Percentiles rank a stretch among this genome's conserved stretches.
Evolutionary conservation across 129 eudicot genomes (phyloP).

Genomic region (Pseudognaphalium luteoalbum): DNA sequence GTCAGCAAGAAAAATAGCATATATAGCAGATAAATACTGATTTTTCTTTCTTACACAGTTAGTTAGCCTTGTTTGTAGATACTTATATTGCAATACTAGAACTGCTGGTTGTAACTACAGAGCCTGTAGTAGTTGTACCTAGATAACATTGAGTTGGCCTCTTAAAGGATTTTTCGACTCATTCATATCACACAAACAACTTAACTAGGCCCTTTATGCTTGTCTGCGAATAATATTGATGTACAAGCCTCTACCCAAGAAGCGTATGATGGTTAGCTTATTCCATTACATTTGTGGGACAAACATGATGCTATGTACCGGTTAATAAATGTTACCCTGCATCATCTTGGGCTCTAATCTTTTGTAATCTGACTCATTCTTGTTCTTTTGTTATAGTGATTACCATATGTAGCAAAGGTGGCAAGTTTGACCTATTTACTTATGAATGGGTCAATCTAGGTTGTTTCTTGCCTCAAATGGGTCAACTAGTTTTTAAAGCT

Average conservation of each 20-base stretch:
- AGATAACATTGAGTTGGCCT: not conserved
- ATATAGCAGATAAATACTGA: not conserved
- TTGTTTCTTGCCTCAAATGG: not conserved
- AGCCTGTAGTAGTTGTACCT: not conserved
- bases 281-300: not conserved
- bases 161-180: too few relatives aligned
- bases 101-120: not conserved
- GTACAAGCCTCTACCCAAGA: not conserved
- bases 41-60: not conserved
- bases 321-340: not conserved
- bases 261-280: not conserved
- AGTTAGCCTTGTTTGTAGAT: not conserved
- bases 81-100: not conserved
- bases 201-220: too few relatives aligned
- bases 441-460: not conserved
- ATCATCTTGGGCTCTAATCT: slow-evolving; percentile 8
- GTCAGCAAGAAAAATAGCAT: not conserved
- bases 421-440: not conserved
- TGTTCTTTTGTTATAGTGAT: slow-evolving; percentile 2
- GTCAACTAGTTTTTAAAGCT: not conserved
- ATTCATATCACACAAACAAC: too few relatives aligned
- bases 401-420: not conserved
- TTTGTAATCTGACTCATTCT: not conserved
- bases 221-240: too few relatives aligned
- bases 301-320: not conserved